These are phyloP conservation scores for Ilyonectria sp. DNA, from an alignment of 2,329 filamentous ascomycete genomes.

Conservation along the genomic window DNA sequence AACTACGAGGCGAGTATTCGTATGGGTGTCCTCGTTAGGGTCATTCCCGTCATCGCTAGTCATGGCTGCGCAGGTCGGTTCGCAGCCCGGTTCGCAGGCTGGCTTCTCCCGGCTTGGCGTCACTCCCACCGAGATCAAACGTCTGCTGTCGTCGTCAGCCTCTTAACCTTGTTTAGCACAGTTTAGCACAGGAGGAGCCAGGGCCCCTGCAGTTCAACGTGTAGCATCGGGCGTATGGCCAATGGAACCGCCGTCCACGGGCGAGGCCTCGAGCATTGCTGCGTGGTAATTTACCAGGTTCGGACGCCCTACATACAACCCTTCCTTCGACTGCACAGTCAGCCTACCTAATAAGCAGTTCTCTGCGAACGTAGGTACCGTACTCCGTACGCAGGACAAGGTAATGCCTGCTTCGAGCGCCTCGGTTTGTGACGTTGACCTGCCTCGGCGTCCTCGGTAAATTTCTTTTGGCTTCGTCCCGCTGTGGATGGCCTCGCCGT, in stretches of 20 bases:
- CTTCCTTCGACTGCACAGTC: not conserved
- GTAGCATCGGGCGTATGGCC: not conserved
- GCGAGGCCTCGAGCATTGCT: not conserved
- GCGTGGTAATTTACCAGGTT: slow-evolving; percentile 11
- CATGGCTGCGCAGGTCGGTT: not conserved
- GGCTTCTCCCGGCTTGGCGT: not conserved
- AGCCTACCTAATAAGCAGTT: slow-evolving; percentile 10
- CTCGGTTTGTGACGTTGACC: too few species aligned
- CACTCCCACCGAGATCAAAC: slow-evolving; percentile 17
- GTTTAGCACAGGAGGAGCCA: slow-evolving; percentile 6
- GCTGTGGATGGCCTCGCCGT: not conserved
- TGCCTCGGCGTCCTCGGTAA: not conserved
- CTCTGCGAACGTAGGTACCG: too few species aligned
- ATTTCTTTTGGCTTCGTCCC: not conserved
- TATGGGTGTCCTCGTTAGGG: not conserved
- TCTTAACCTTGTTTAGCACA: slow-evolving; percentile 18
- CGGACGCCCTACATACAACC: slow-evolving; percentile 9
- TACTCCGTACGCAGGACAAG: slow-evolving; percentile 1
- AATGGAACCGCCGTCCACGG: not conserved
- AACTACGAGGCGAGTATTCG: not conserved
- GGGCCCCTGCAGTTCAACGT: slow-evolving; percentile 15
- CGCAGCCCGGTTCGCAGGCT: not conserved
- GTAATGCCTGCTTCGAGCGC: not conserved
- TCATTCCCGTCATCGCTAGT: too few species aligned
- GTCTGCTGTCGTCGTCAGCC: slow-evolving; percentile 40